Conservation (phyloP, 805 yeast species). For the Candida oleophila region DNA sequence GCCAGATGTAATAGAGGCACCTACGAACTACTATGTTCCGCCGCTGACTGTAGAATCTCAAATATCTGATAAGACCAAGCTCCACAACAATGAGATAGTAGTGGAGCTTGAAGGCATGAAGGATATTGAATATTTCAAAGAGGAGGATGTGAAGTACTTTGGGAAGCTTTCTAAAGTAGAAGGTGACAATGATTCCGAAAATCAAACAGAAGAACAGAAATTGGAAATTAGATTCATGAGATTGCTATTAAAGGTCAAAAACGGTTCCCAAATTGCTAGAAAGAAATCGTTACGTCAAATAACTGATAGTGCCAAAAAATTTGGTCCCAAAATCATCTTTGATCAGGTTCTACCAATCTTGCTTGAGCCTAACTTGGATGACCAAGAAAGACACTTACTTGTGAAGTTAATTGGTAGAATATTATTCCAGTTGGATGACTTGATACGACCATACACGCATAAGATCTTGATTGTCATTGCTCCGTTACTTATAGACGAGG, state of each 20-base stretch:
- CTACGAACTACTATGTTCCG: constrained; percentile 49
- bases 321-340: constrained; percentile 72
- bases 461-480: constrained; percentile 70
- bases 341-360: constrained; percentile 73
- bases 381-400: constrained; percentile 78
- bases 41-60: constrained; percentile 36
- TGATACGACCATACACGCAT: constrained; percentile 70
- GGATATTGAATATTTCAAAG: constrained; percentile 68
- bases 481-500: constrained; percentile 80
- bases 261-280: constrained; percentile 69
- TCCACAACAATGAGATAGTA: background rate
- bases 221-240: constrained; percentile 62
- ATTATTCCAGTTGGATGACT: constrained; percentile 61
- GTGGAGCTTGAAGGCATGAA: constrained; percentile 47
- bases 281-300: constrained; percentile 67
- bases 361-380: constrained; percentile 69
- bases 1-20: constrained; percentile 32
- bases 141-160: constrained; percentile 70
- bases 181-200: constrained; percentile 16
- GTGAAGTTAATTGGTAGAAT: constrained; percentile 75
- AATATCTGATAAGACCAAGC: constrained; percentile 7
- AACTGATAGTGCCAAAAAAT: constrained; percentile 57
- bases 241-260: constrained; percentile 67
- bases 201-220: constrained; percentile 48
- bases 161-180: constrained; percentile 44